These are phyloP conservation scores for Mitragyna speciosa DNA, from an alignment of 257 asterid species.

Conservation along the genomic window DNA sequence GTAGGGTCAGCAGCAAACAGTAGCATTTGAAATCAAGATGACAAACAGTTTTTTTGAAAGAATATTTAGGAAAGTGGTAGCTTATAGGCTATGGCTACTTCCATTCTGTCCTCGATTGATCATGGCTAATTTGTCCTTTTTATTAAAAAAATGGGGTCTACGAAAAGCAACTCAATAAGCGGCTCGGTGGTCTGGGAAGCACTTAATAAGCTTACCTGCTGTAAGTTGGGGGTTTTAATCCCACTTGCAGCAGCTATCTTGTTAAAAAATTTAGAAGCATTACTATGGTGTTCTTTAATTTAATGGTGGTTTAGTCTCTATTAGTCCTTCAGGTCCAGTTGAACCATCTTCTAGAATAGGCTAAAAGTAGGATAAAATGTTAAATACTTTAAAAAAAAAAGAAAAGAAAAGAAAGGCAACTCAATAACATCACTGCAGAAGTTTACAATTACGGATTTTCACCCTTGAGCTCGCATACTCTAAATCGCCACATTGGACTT, in stretches of 20 bases:
- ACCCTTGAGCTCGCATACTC: not conserved
- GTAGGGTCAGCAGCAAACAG: not conserved
- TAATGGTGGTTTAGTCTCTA: too few species aligned
- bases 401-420: not conserved
- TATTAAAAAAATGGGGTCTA: not conserved
- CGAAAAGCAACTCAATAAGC: not conserved
- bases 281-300: too few species aligned
- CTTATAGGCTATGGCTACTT: not conserved
- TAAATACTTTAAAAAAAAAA: too few species aligned
- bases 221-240: too few species aligned
- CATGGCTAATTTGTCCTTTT: not conserved
- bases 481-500: too few species aligned
- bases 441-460: not conserved
- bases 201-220: too few species aligned
- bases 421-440: not conserved
- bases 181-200: too few species aligned
- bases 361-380: too few species aligned
- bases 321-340: too few species aligned
- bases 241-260: too few species aligned
- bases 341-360: too few species aligned
- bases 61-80: not conserved
- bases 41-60: conserved; percentile 1
- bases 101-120: not conserved
- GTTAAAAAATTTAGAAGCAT: too few species aligned
- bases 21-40: not conserved